phyloP scores from a whole-genome alignment of 2,329 filamentous ascomycete species.

The Exophiala sideris region DNA sequence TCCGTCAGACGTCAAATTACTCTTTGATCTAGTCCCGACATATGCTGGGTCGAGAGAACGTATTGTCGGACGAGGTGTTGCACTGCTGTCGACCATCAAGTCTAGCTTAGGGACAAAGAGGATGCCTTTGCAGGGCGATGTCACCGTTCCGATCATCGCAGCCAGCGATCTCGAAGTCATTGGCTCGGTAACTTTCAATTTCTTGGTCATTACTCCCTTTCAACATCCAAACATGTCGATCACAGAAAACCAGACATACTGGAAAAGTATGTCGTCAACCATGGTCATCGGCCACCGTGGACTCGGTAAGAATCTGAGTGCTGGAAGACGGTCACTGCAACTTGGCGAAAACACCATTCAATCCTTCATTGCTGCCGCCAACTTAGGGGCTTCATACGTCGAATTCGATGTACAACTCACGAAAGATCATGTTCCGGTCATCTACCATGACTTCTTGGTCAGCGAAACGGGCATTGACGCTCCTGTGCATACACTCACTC shows the following conservation, averaged over 20 bases:
- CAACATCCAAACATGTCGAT: slow-evolving; percentile 90
- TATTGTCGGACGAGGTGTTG: slow-evolving; percentile 82
- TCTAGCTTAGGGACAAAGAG: slow-evolving; percentile 77
- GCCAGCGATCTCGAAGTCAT: slow-evolving; percentile 82
- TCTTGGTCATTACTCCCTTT: slow-evolving; percentile 91
- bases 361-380: slow-evolving; percentile 94
- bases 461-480: slow-evolving; percentile 97
- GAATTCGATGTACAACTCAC: slow-evolving; percentile 90
- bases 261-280: slow-evolving; percentile 85
- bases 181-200: slow-evolving; percentile 94
- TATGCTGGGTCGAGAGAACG: slow-evolving; percentile 81
- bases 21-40: slow-evolving; percentile 94
- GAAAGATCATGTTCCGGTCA: slow-evolving; percentile 97
- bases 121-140: slow-evolving; percentile 89
- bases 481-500: slow-evolving; percentile 87
- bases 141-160: slow-evolving; percentile 86
- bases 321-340: slow-evolving; percentile 80
- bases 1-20: slow-evolving; percentile 74
- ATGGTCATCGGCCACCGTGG: slow-evolving; percentile 75
- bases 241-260: slow-evolving; percentile 87
- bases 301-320: slow-evolving; percentile 81
- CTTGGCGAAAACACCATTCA: slow-evolving; percentile 93
- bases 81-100: slow-evolving; percentile 80
- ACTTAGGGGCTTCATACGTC: slow-evolving; percentile 74
- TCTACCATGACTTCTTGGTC: slow-evolving; percentile 97